Base-by-base conservation (phyloP, 495 filamentous ascomycete species). In the Tuber brumale region DNA sequence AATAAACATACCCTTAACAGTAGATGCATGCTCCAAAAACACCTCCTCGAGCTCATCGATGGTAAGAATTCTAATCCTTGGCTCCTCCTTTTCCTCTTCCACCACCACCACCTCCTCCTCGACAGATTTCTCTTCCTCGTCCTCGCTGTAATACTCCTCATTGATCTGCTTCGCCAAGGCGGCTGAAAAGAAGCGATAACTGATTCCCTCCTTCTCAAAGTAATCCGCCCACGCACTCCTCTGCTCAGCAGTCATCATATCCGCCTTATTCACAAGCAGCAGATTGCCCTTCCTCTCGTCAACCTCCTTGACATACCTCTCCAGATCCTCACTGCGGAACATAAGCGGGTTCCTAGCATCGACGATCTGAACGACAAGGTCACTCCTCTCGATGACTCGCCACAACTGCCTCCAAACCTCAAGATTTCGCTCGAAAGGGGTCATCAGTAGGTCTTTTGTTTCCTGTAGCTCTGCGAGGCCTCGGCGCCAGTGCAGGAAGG, bases 391-490 rank as follows among this genome's bases (percentile, higher is more conserved):
- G 80, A 99, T 97, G 71, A 99, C 96, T 85, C 96, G 89, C 96
- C 96, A 99, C 80, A 99, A 82, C 84, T 99, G 96, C 83, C 96
- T 89, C 96, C 96, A 99, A 71, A 99, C 94, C 84, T 99, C 96
- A 76, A 99, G 79, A 84, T 99, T 99, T 46, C 95, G 88, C 87
- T 99, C 96, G 81, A 99, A 99, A 0, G 96, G 96, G 2, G 96
- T 99, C 94, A 99, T 96, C 72, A 98, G 86, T 74, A 99, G 86
- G 84, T 98, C 96, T 69, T 97, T 88, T 76, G 90, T 91, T 86
- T 98, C 95, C 83, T 97, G 93, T 48, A 99, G 86, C 80, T 97
- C 93, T 8, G 96, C 96, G 71, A 99, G 83, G 0, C 94, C 93
- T 79, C 96, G 89, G 75, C 96, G 87, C 96, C 96, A 99, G 61